phyloP scores from a whole-genome alignment of 2,329 filamentous ascomycete genomes.

The Thelonectria blattea region DNA sequence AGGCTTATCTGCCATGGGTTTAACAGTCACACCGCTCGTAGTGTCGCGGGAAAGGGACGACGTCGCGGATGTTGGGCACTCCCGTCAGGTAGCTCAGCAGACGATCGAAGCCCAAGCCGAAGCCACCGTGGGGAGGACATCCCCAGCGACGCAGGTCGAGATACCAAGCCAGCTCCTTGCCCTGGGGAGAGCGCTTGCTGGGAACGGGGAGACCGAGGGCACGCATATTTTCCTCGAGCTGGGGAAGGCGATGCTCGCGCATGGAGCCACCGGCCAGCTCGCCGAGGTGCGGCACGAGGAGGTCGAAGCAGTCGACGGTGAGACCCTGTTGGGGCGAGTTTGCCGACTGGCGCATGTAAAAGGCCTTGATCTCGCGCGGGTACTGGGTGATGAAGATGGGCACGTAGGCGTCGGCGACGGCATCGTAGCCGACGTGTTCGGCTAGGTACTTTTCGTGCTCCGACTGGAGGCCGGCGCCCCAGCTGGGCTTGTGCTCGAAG shows the following conservation, averaged over 20 bases:
- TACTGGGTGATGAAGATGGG: constrained; percentile 95
- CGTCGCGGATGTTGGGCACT: constrained; percentile 81
- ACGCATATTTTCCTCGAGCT: constrained; percentile 74
- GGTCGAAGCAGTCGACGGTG: constrained; percentile 89
- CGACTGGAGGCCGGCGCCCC: constrained; percentile 78
- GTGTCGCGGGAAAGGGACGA: constrained; percentile 85
- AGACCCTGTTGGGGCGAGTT: constrained; percentile 39
- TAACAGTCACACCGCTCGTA: constrained; percentile 67
- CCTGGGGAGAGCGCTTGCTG: constrained; percentile 37
- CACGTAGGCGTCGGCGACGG: constrained; percentile 53
- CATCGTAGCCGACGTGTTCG: constrained; percentile 60
- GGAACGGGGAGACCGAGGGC: constrained; percentile 64
- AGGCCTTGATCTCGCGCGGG: constrained; percentile 87
- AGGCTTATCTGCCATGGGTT: constrained; percentile 1
- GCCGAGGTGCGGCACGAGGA: constrained; percentile 83
- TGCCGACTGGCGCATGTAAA: constrained; percentile 65
- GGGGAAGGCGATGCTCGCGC: constrained; percentile 78
- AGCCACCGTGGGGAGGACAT: constrained; percentile 90
- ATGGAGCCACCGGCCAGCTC: constrained; percentile 89
- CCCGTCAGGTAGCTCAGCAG: constrained; percentile 84
- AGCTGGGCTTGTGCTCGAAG: constrained; percentile 73
- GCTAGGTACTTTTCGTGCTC: constrained; percentile 94
- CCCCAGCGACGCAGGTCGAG: constrained; percentile 87
- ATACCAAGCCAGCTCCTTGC: constrained; percentile 75
- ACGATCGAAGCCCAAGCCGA: constrained; percentile 88